Evolutionary conservation across 169 alveolate species (phyloP), one percentile per base, ranked within the genome.

Genomic region (Plasmodium coatneyi): DNA sequence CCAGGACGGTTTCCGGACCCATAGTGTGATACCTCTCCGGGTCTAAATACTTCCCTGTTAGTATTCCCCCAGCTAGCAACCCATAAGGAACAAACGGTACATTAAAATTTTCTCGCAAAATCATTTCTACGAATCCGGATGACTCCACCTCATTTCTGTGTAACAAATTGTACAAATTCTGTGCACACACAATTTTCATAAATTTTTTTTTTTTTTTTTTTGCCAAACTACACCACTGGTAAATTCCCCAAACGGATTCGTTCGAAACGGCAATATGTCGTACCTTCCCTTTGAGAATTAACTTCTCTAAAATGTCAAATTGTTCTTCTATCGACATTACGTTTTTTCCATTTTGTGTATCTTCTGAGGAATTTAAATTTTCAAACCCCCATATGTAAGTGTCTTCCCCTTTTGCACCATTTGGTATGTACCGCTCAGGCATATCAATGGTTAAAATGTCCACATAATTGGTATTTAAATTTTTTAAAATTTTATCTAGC

Each of bases 21-120:
- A 86, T 78, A 19, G 93, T 86, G 66, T 86, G 89, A 36, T 46
- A 96, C 97, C 97, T 66, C 80, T 97, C 98, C 0, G 98, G 98
- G 82, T 97, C 98, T 56, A 97, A 92, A 92, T 97, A 97, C 80
- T 97, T 97, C 25, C 98, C 98, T 5, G 98, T 97, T 52, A 97
- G 79, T n/a, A 97, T 96, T 72, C 98, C 98, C 12, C 98, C 98
- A 7, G 98, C 98, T 54, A 97, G 92, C n/a, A 92, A 74, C 30
- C 97, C 98, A 83, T 97, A 97, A 12, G 98, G 97, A n/a, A 97
- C 95, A 34, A 97, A 82, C 4, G 98, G 98, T 52, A 97, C 96
- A 49, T 96, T 95, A 43, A 95, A 90, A 72, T 95, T 83, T 60
- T 94, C 97, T 71, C 87, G 87, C 43, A 91, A 74, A 6, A 92